A percentile compares a stretch with the other conserved stretches of the same genome.
Conservation (phyloP, 305 asterid species). For the Plantago coronopus region DNA sequence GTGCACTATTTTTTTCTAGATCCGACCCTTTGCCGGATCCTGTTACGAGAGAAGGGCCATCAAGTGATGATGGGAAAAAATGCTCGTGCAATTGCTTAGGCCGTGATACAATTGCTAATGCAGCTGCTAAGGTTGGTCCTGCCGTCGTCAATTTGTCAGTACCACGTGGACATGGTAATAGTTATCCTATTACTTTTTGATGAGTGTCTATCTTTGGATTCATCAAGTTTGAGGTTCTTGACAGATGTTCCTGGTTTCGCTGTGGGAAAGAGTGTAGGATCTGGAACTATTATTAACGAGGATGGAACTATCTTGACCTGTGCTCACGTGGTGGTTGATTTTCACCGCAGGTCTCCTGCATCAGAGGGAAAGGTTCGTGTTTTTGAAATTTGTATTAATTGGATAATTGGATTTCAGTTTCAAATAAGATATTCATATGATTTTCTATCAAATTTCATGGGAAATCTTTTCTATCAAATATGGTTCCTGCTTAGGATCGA, state of each 20-base stretch:
- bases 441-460: too few species aligned
- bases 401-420: background rate
- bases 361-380: slow-evolving; percentile 59
- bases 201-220: slow-evolving; percentile 2
- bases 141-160: slow-evolving; percentile 84
- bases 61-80: slow-evolving; percentile 30
- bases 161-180: slow-evolving; percentile 36
- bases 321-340: slow-evolving; percentile 75
- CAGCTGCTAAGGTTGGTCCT: slow-evolving; percentile 78
- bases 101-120: slow-evolving; percentile 79
- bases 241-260: slow-evolving; percentile 53
- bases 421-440: too few species aligned
- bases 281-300: slow-evolving; percentile 78
- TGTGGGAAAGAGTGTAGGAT: slow-evolving; percentile 66
- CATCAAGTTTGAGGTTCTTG: slow-evolving; percentile 15
- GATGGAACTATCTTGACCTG: slow-evolving; percentile 93
- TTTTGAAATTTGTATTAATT: slow-evolving; percentile 9
- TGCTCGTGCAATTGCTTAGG: slow-evolving; percentile 70
- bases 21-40: slow-evolving; percentile 32
- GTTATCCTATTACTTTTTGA: background rate
- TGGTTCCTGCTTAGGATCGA: too few species aligned
- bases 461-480: too few species aligned
- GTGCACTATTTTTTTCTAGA: slow-evolving; percentile 42
- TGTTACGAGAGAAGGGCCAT: slow-evolving; percentile 36
- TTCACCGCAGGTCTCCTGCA: slow-evolving; percentile 48